Percentiles rank a stretch among this genome's conserved stretches.
Evolutionary conservation across 139 green algal genomes (phyloP).

Genomic region (Chlorella sp.): DNA sequence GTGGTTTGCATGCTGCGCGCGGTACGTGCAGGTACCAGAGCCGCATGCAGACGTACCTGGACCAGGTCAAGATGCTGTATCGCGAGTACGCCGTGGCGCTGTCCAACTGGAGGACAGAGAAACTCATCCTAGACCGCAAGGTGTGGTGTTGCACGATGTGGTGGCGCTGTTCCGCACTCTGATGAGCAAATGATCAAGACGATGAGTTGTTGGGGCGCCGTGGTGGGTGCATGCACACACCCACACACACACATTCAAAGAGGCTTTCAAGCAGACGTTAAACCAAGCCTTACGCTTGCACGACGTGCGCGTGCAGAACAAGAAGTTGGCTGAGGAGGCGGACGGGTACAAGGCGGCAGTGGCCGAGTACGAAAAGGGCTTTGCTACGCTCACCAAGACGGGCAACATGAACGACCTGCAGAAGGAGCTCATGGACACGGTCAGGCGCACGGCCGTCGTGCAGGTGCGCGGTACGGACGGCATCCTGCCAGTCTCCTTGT

Average conservation of each 20-base stretch:
- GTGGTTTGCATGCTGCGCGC: too few relatives aligned
- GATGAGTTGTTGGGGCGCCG: too few relatives aligned
- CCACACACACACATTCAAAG: too few relatives aligned
- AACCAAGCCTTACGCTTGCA: too few relatives aligned
- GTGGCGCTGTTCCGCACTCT: too few relatives aligned
- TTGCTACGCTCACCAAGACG: constrained; percentile 22
- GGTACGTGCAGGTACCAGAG: constrained; percentile 31
- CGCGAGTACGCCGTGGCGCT: constrained; percentile 34
- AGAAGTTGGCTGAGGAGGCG: constrained; percentile 29
- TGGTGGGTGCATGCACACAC: too few relatives aligned
- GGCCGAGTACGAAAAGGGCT: constrained; percentile 21
- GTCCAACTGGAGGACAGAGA: constrained; percentile 33
- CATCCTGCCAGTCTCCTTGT: too few relatives aligned
- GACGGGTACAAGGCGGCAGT: constrained; percentile 30
- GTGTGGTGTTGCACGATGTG: too few relatives aligned
- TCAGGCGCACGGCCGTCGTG: constrained; percentile 49
- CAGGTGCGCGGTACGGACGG: constrained; percentile 43
- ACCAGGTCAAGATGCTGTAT: constrained; percentile 52
- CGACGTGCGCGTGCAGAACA: too few relatives aligned
- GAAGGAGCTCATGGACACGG: constrained; percentile 43
- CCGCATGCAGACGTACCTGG: constrained; percentile 34
- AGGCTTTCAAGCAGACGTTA: too few relatives aligned
- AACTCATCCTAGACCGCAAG: constrained; percentile 27
- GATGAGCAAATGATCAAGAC: too few relatives aligned
- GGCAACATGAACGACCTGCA: constrained; percentile 21